Evolutionary conservation across 306 rosid genomes (phyloP), one percentile per base, ranked within the genome.

Genomic region (Fragaria vesca): DNA sequence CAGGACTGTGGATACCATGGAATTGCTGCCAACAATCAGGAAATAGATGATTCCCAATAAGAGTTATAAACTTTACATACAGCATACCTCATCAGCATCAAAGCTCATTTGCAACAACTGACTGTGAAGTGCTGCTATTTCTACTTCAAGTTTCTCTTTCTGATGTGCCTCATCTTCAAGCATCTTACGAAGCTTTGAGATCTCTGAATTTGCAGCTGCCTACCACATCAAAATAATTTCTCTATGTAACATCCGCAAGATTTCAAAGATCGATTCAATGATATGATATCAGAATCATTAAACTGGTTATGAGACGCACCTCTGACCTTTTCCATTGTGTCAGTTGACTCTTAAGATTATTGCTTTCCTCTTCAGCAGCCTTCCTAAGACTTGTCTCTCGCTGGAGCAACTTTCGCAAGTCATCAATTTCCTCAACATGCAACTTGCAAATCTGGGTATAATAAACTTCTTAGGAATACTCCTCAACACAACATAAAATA

Each of bases 111-210:
- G 97, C 90, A 96, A 85, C 85, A 93, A 85, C 76, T 91, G 97
- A 84, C 92, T 90, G 74, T 93, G 99, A 38, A 96, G 87, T 78
- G 86, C 66, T 73, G 93, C 91, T 80, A 96, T 91, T 86, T 96
- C 97, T 80, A 89, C 91, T 86, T 93, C 97, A 75, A 93, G 89
- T 83, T 91, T 96, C 83, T 86, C 92, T 87, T 87, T 93, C 73
- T 83, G 89, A 57, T 43, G 80, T 72, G 88, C 81, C 84, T 89
- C 96, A 24, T 89, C 96, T 84, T 90, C 96, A 81, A 93, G 87
- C 83, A 83, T 79, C 79, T 84, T 88, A 13, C 77, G 90, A 62
- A 96, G 92, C 80, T 87, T 89, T 82, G 79, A 82, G 74, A 93
- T 96, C 79, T 96, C 97, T 0, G 91, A 82, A 79, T 86, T 91